phyloP scores from a whole-genome alignment of 208 protist genomes.

The Angomonas deanei region DNA sequence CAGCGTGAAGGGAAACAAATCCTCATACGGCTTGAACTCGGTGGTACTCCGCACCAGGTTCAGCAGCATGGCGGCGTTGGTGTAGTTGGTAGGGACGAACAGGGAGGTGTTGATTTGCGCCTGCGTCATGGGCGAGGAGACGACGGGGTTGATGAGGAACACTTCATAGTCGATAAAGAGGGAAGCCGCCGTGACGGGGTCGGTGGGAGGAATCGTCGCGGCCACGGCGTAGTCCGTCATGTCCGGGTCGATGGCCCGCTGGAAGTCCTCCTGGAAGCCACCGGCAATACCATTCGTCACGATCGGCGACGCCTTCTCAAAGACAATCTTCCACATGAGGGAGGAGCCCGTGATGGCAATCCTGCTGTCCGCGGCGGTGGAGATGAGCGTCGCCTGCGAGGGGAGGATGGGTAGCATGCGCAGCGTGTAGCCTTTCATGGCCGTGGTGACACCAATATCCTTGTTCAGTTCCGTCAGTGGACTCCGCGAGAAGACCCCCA shows the following conservation, averaged over 20 bases:
- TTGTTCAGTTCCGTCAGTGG: slow-evolving; percentile 2
- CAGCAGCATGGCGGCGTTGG: not conserved
- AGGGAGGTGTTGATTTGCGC: not conserved
- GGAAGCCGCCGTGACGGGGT: not conserved
- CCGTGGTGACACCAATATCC: not conserved
- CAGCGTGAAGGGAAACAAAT: not conserved
- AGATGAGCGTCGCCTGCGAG: not conserved
- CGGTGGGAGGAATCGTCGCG: not conserved
- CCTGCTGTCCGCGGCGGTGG: not conserved
- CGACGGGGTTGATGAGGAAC: not conserved
- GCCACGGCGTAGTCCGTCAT: not conserved
- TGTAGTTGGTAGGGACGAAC: not conserved
- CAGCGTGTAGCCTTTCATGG: not conserved
- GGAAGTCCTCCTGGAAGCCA: slow-evolving; percentile 1
- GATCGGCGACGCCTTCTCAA: not conserved
- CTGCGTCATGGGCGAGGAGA: slow-evolving; percentile 3
- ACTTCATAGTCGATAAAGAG: not conserved
- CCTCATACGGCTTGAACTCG: not conserved
- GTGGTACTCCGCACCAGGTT: not conserved
- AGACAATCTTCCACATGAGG: slow-evolving; percentile 1
- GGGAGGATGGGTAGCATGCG: not conserved
- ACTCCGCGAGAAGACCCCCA: slow-evolving; percentile 1
- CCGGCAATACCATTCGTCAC: not conserved
- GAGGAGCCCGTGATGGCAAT: slow-evolving; percentile 2
- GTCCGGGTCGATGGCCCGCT: not conserved